Percentiles rank a stretch among this genome's conserved stretches.
Evolutionary conservation across 371 early-diverging fungal species (phyloP).

Genomic region (Circinella minor): DNA sequence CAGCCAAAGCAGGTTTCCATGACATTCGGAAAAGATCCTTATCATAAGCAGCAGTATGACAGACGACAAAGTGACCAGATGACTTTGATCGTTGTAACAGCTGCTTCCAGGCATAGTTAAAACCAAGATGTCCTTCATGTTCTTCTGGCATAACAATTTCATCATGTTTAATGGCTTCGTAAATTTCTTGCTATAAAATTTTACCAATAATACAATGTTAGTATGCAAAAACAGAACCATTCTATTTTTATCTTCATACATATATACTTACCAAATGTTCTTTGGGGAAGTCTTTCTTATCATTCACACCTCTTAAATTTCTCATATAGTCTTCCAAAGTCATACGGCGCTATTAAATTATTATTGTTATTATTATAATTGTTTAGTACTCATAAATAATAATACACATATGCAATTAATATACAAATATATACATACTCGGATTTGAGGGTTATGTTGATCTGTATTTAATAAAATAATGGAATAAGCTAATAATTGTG

Average conservation of each 20-base stretch:
- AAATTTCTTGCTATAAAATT: slow-evolving; percentile 57
- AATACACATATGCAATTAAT: no score
- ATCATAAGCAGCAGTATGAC: slow-evolving; percentile 62
- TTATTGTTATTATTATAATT: neutral
- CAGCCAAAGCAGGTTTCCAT: slow-evolving; percentile 68
- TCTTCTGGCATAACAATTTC: slow-evolving; percentile 92
- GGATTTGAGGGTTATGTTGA: slow-evolving; percentile 88
- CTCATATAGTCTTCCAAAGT: slow-evolving; percentile 83
- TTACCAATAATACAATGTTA: neutral
- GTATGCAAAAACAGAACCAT: no score
- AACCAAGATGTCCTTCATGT: slow-evolving; percentile 92
- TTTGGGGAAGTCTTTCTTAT: slow-evolving; percentile 67
- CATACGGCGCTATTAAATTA: slow-evolving; percentile 69
- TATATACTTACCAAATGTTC: slow-evolving; percentile 66
- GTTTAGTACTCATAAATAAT: neutral
- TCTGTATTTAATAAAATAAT: slow-evolving; percentile 96
- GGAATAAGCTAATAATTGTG: slow-evolving; percentile 85
- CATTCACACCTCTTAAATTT: slow-evolving; percentile 82
- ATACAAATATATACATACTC: slow-evolving; percentile 34
- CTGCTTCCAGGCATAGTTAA: slow-evolving; percentile 94
- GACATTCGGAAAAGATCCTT: slow-evolving; percentile 66
- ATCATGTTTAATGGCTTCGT: slow-evolving; percentile 73
- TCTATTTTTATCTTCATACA: no score
- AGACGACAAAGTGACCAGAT: slow-evolving; percentile 53
- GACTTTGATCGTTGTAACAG: slow-evolving; percentile 63